Percentiles rank a stretch among this genome's conserved stretches.
These are phyloP conservation scores for Suhomyces choctaworum DNA, from an alignment of 1,139 yeast genomes.

Conservation along the genomic window DNA sequence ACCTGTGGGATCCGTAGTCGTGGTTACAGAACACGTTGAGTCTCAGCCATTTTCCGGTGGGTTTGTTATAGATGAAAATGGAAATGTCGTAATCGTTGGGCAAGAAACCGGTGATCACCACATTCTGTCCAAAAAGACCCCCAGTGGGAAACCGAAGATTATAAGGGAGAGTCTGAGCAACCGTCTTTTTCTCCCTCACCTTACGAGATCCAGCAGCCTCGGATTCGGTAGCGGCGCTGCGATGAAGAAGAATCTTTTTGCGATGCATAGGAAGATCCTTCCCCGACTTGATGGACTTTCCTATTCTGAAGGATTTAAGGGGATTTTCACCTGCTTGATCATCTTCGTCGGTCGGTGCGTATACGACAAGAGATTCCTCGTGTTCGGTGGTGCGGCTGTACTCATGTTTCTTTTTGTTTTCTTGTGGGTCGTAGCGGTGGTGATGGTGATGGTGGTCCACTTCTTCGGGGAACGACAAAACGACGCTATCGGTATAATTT, in stretches of 20 bases:
- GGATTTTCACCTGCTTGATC: slow-evolving; percentile 28
- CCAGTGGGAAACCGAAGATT: slow-evolving; percentile 57
- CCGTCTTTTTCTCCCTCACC: slow-evolving; percentile 8
- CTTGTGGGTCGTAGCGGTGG: slow-evolving; percentile 5
- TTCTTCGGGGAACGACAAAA: slow-evolving; percentile 36
- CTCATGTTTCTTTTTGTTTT: slow-evolving; percentile 8
- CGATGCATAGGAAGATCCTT: slow-evolving; percentile 30
- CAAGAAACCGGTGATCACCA: slow-evolving; percentile 60
- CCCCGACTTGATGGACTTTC: slow-evolving; percentile 36
- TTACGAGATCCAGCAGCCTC: slow-evolving; percentile 2
- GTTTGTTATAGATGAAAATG: slow-evolving; percentile 57
- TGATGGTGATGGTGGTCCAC: slow-evolving; percentile 20
- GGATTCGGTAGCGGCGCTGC: neutral
- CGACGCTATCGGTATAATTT: slow-evolving; percentile 35
- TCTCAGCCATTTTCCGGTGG: slow-evolving; percentile 66
- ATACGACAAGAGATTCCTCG: slow-evolving; percentile 42
- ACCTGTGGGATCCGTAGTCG: slow-evolving; percentile 55
- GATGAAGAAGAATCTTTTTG: slow-evolving; percentile 11
- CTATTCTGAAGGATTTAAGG: slow-evolving; percentile 36
- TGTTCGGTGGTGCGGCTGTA: slow-evolving; percentile 7
- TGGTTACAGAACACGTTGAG: slow-evolving; percentile 58
- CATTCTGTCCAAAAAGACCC: slow-evolving; percentile 63
- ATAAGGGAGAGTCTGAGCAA: slow-evolving; percentile 31
- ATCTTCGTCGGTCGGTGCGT: slow-evolving; percentile 30
- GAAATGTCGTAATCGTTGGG: slow-evolving; percentile 56